phyloP scores from a whole-genome alignment of 495 filamentous ascomycete genomes.

The Lentithecium fluviatile region DNA sequence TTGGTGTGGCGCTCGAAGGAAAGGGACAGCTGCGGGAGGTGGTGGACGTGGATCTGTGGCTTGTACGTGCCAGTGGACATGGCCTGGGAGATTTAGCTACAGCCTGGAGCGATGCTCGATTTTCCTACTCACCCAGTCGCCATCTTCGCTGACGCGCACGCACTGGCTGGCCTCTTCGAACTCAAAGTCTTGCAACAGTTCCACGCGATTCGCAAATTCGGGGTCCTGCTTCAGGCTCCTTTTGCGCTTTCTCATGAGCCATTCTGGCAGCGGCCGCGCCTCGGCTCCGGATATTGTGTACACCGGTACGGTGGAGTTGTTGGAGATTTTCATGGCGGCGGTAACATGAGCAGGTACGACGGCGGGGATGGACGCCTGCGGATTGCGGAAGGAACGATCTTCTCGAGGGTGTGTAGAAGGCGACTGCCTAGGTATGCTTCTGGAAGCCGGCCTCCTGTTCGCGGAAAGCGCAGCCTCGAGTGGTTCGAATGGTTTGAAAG shows the following conservation, averaged over 20 bases:
- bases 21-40: constrained; percentile 86
- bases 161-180: constrained; percentile 98
- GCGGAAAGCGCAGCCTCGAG: too few species aligned
- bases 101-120: constrained; percentile 60
- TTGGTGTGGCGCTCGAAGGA: constrained; percentile 91
- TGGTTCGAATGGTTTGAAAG: too few species aligned
- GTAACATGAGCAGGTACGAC: not conserved
- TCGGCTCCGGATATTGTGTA: constrained; percentile 95
- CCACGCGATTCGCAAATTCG: constrained; percentile 89
- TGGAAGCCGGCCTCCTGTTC: too few species aligned
- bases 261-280: constrained; percentile 88
- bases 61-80: constrained; percentile 66
- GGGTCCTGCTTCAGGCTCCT: constrained; percentile 89
- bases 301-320: constrained; percentile 83
- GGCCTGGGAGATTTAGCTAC: constrained; percentile 42
- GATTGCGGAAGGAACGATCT: not conserved
- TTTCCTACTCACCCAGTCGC: constrained; percentile 94
- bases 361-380: not conserved
- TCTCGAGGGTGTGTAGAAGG: too few species aligned
- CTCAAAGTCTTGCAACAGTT: constrained; percentile 95
- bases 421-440: too few species aligned
- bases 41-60: constrained; percentile 94
- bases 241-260: constrained; percentile 87
- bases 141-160: constrained; percentile 88
- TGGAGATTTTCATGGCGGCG: constrained; percentile 76